Evolutionary conservation across 2,329 filamentous ascomycete genomes (phyloP), one percentile per base, ranked within the genome.

Genomic region (Nothophoma quercina): DNA sequence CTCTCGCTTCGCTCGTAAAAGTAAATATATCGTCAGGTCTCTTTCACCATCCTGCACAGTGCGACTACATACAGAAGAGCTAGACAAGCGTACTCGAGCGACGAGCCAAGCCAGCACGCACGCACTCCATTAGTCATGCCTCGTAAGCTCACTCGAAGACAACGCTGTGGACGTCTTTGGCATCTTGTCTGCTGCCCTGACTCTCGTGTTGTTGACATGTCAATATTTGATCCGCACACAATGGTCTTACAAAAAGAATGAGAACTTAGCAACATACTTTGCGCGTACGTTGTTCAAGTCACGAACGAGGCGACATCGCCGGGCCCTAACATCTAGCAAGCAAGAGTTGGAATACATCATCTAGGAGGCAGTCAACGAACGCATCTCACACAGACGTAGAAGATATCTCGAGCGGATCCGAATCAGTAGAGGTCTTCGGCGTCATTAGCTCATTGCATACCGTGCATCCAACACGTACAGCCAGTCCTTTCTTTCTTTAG

Each of bases 401-500:
- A 28, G 30, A 29, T 10, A 23, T 9, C 45, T 49, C 5, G 45
- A 49, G 23, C 21, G 35, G 5, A 49, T 49, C 29, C 41, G 30
- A 21, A 41, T 23, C 23, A 49, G 45, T 18, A 49, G 28, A 34
- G 45, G 44, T 13, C 16, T 54, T 16, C 29, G 23, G 8, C 45
- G 45, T 23, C 30, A 49, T 10, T 49, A 29, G 45, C 45, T 49
- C 12, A 41, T 49, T 29, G 45, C 36, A 16, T 49, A 49, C 22
- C 45, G 45, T 3, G 45, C 50, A 5, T 43, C 33, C 7, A 33
- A 55, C 8, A 40, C 33, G 9, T 60, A 62, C 39, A 30, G 22
- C 8, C 23, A 51, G 10, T 62, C 57, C 0, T 58, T 58, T 16
- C 38, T 63, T 13, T 42, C 55, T n/a, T 28, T 54, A 9, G 50